Base-by-base conservation (phyloP, 1,284 basidiomycete genomes). In the Wallemia hederae region DNA sequence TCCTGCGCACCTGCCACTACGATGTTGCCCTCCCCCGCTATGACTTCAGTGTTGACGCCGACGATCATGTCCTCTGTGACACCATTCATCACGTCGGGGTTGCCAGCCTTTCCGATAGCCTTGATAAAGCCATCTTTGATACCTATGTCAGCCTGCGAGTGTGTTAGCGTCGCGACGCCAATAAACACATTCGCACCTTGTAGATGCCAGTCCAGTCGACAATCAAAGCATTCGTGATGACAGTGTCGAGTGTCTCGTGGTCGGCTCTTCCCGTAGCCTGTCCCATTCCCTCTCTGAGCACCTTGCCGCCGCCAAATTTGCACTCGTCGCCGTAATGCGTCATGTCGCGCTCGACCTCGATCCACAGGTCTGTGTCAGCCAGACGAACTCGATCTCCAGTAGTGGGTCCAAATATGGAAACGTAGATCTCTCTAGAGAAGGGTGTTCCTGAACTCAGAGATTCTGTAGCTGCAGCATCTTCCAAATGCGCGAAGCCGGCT, bases 51-150 rank as follows among this genome's bases (percentile, higher is more conserved):
- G 19, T 79, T 81, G 2, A 85, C 85, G 34, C 90, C 90, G 57
- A 94, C 78, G 62, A 86, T 68, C 70, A 98, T 80, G 22, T 75
- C 71, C 0, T 77, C 77, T 61, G 84, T 76, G 19, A 97, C 85
- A 27, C 77, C 78, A 24, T 80, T 79, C 87, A 96, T 96, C 57
- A 85, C 76, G 68, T 96, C 90, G 1, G 90, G 91, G 70, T 98
- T 99, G 1, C 94, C 94, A 2, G 90, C 87, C 71, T 98, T 98
- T 29, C 94, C 94, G 61, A 98, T 84, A 0, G 83, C 91, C 11
- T 75, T 76, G 64, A 98, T 97, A 60, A 74, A 67, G 0, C 92
- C 92, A 63, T 80, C 70, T 71, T 85, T 89, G 63, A 99, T 77
- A 39, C 94, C 94, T 60, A 99, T 87, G 68, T 98, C 94, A n/a